These are phyloP conservation scores for Apophysomyces elegans DNA, from an alignment of 371 early-diverging fungal species.

Conservation along the genomic window DNA sequence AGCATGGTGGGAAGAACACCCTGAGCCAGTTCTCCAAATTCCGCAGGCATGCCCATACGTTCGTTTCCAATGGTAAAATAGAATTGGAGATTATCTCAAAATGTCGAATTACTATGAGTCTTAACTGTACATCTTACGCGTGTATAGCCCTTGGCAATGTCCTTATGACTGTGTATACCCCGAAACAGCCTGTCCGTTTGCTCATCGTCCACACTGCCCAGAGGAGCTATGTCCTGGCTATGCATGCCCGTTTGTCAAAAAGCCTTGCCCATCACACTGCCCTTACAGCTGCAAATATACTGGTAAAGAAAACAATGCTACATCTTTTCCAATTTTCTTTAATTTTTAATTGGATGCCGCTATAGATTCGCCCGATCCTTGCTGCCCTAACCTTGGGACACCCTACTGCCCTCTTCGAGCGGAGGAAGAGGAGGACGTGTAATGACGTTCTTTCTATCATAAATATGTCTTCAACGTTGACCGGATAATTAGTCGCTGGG, in stretches of 20 bases:
- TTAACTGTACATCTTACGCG: too few species aligned
- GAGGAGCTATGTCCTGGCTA: neutral
- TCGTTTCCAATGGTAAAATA: neutral
- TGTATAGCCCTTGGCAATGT: neutral
- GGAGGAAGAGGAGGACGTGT: neutral
- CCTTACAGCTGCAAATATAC: constrained; percentile 3
- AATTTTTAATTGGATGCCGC: neutral
- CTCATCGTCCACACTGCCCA: neutral
- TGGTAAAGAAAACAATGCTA: neutral
- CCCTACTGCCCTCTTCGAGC: neutral
- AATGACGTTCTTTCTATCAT: neutral
- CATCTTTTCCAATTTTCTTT: neutral
- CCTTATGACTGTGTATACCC: constrained; percentile 2
- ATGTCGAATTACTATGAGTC: too few species aligned
- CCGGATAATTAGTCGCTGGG: too few species aligned
- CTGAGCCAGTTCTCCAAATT: neutral
- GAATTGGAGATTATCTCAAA: neutral
- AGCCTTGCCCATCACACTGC: neutral
- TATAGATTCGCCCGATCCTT: constrained; percentile 7
- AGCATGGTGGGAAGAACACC: neutral
- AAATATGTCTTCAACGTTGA: too few species aligned
- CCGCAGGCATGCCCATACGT: neutral
- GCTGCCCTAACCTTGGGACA: neutral
- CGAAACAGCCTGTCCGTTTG: neutral
- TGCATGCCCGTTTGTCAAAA: neutral